Base-by-base conservation (phyloP, 306 rosid genomes). In the Sechiopsis laciniata region DNA sequence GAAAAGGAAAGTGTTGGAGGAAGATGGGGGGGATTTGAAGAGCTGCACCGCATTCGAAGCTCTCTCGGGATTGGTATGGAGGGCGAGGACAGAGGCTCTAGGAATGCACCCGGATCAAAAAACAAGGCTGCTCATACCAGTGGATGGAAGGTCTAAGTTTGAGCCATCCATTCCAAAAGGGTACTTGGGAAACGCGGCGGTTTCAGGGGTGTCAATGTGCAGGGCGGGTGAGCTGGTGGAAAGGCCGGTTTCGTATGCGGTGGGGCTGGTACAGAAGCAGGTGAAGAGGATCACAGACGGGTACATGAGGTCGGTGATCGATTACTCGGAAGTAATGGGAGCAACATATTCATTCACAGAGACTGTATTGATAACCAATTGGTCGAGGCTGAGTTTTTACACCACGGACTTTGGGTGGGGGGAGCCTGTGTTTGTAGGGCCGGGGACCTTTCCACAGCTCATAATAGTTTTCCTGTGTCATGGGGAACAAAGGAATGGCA, bases 21-120 rank as follows among this genome's bases (percentile, higher is more conserved):
- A 80, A 78, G 88, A 88, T 52, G 37, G 37, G 5, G 88, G 94
- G 40, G 79, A 72, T 60, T 58, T 93, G 8, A 61, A 84, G 0
- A 86, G 80, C 40, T 89, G 96, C 79, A 75, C 92, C 0, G 72
- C 82, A 48, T 92, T 90, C 55, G 88, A 85, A 77, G 92, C 88
- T 2, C 90, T 92, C 54, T 79, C 96, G 2, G 93, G 74, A 22
- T 90, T 90, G 75, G 96, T 92, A 1, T 90, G 98, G 98, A 88
- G 84, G 56, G 80, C 96, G 9, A 67, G 98, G 78, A 90, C 89
- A 1, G 66, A 42, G 64, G 83, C 98, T 4, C 60, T 90, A 6
- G 79, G 76, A 55, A 78, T 93, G 94, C 60, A 72, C 0, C 81
- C 94, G 4, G 78, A 93, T 16, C 87, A 93, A 52, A 51, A 83